Conservation (phyloP, 1,284 basidiomycete species). For the Cutaneotrichosporon cyanovorans region DNA sequence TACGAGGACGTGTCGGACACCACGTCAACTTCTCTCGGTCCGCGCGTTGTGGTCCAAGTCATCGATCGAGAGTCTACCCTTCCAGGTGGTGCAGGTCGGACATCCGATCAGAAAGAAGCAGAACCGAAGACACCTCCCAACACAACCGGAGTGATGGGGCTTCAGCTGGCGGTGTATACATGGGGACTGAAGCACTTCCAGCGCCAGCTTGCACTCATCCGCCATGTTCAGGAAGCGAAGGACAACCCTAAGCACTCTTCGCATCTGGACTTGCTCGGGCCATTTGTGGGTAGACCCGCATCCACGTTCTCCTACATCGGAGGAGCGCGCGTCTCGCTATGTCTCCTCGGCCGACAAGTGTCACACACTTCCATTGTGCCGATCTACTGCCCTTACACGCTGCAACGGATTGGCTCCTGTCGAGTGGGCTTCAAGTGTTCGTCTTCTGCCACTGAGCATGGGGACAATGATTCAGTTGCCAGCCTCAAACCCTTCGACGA, state of each 20-base stretch:
- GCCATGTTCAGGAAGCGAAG: slow-evolving; percentile 84
- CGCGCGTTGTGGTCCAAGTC: slow-evolving; percentile 64
- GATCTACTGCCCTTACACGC: slow-evolving; percentile 84
- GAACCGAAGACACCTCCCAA: no score
- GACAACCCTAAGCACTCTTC: slow-evolving; percentile 84
- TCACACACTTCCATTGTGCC: slow-evolving; percentile 67
- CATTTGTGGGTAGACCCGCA: slow-evolving; percentile 79
- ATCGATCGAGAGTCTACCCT: no score
- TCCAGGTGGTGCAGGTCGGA: no score
- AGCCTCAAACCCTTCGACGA: slow-evolving; percentile 60
- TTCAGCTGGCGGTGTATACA: slow-evolving; percentile 61
- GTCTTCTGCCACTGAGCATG: neutral
- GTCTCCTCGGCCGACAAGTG: slow-evolving; percentile 68
- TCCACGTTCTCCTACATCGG: slow-evolving; percentile 88
- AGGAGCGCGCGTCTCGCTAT: slow-evolving; percentile 71
- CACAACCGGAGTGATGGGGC: no score
- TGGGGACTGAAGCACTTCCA: slow-evolving; percentile 87
- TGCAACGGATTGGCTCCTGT: slow-evolving; percentile 88
- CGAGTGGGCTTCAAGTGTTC: slow-evolving; percentile 52
- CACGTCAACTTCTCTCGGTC: slow-evolving; percentile 62
- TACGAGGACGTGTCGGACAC: slow-evolving; percentile 88
- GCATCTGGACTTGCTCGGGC: slow-evolving; percentile 87
- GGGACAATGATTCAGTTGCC: no score
- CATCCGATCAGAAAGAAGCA: no score
- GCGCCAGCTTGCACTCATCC: slow-evolving; percentile 86